These are phyloP conservation scores for Candida ponderosae DNA, from an alignment of 805 yeast species.

Conservation along the genomic window DNA sequence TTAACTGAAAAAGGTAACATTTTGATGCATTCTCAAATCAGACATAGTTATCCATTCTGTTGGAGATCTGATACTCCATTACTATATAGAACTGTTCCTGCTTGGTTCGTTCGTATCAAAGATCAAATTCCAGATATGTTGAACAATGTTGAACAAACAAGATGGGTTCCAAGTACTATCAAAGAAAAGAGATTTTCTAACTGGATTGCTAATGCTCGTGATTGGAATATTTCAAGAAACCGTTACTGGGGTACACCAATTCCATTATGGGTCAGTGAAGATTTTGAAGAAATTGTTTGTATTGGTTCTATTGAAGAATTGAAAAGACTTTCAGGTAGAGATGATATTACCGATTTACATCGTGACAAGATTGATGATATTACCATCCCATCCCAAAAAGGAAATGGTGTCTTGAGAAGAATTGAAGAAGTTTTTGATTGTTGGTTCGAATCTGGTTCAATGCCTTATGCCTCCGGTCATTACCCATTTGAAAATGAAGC, in stretches of 20 bases:
- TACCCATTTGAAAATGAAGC: slow-evolving; percentile 90
- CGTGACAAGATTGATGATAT: slow-evolving; percentile 88
- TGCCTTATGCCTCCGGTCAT: slow-evolving; percentile 97
- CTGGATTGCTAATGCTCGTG: slow-evolving; percentile 99
- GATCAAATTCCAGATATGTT: slow-evolving; percentile 87
- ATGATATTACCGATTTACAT: slow-evolving; percentile 82
- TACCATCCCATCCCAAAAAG: slow-evolving; percentile 86
- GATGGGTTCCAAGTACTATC: slow-evolving; percentile 90
- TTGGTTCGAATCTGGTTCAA: slow-evolving; percentile 99
- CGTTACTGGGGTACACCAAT: slow-evolving; percentile 99
- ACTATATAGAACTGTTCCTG: slow-evolving; percentile 92
- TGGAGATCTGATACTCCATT: slow-evolving; percentile 99
- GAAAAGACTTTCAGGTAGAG: slow-evolving; percentile 73
- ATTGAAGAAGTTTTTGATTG: slow-evolving; percentile 98
- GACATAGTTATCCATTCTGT: slow-evolving; percentile 98
- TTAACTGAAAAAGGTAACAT: slow-evolving; percentile 73
- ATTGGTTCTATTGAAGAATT: slow-evolving; percentile 87
- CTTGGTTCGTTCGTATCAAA: slow-evolving; percentile 93
- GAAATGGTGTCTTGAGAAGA: slow-evolving; percentile 83
- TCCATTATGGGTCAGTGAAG: slow-evolving; percentile 96
- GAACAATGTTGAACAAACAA: slow-evolving; percentile 73
- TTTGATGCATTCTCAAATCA: slow-evolving; percentile 71
- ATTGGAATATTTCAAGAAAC: slow-evolving; percentile 97
- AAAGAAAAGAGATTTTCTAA: slow-evolving; percentile 94
- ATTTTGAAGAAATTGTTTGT: slow-evolving; percentile 86